Evolutionary conservation across 352 stramenopile genomes (phyloP), one percentile per base, ranked within the genome.

Genomic region (Phytophthora idaei): DNA sequence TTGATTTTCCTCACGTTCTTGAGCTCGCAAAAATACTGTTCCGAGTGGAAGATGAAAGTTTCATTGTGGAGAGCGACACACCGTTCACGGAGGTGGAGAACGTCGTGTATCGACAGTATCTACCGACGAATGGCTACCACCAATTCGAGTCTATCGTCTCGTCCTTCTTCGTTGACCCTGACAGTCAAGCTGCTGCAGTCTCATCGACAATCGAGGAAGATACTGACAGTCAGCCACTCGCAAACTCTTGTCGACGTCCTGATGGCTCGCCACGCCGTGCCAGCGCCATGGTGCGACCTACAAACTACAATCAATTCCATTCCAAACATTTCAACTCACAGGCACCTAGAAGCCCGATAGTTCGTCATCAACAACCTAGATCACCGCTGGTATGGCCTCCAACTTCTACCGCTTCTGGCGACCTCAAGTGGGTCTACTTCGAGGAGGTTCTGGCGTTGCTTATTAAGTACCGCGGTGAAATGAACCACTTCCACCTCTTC

Each of bases 401-500:
- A 17, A 39, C 14, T 61, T 29, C 61, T 9, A 10, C 27, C 12
- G 31, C 10, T 17, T 39, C 31, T 5, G 21, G 21, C 21, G 61
- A 57, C 8, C n/a, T 29, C 5, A 71, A 71, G 32, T 93, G 78
- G 71, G 29, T 91, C 5, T 81, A 73, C 71, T 90, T 90, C 9
- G 78, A 83, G 5, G 81, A 90, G 27, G 57, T 91, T 27, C 58
- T 91, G 4, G 74, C 79, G 12, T 25, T 93, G 49, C 45, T 93
- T 58, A 73, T 80, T 14, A 85, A 83, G 41, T 93, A 91, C 52
- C 73, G 72, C 5, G 61, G 69, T 25, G 74, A 87, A 47, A 90
- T 90, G 80, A 79, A 73, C 52, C 78, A 86, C 53, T 93, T 93
- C 57, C 80, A 93, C 39, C 60, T 78, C 21, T 87, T 89, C 47